phyloP scores from a whole-genome alignment of 1,284 basidiomycete genomes.

The Puccinia brachypodii region DNA sequence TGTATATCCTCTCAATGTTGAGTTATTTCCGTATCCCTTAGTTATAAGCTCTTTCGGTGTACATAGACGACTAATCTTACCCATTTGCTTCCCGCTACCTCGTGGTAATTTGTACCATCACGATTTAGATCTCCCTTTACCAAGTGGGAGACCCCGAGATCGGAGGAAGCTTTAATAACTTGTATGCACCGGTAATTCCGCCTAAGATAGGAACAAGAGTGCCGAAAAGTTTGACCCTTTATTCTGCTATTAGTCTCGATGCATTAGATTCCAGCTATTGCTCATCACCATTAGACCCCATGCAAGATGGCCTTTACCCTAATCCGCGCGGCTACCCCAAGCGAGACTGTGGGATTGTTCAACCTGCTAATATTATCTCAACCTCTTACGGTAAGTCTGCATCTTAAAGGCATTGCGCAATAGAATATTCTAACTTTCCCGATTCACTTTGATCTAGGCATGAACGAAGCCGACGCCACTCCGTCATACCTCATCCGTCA shows the following conservation, averaged over 20 bases:
- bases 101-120: neutral
- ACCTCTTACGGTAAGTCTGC: slow-evolving; percentile 60
- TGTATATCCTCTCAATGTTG: slow-evolving; percentile 59
- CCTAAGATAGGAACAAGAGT: slow-evolving; percentile 54
- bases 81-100: neutral
- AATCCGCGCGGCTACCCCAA: slow-evolving; percentile 61
- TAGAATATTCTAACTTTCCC: neutral
- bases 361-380: slow-evolving; percentile 63
- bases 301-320: slow-evolving; percentile 63
- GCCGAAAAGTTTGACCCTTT: neutral
- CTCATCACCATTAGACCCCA: slow-evolving; percentile 65
- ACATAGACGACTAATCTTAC: neutral
- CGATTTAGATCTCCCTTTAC: slow-evolving; percentile 57
- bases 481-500: slow-evolving; percentile 61
- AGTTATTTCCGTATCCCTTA: neutral
- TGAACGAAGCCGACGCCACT: slow-evolving; percentile 61
- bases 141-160: slow-evolving; percentile 61
- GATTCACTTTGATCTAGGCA: neutral
- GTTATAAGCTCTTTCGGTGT: too few relatives aligned
- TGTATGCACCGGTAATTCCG: slow-evolving; percentile 58
- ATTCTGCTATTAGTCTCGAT: slow-evolving; percentile 56
- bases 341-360: slow-evolving; percentile 63
- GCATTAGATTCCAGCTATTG: slow-evolving; percentile 64
- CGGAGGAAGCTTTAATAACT: slow-evolving; percentile 50
- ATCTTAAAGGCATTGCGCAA: neutral